Evolutionary conservation across 192 early-diverging fungal species (phyloP).

Genomic region (Podila clonocystis): DNA sequence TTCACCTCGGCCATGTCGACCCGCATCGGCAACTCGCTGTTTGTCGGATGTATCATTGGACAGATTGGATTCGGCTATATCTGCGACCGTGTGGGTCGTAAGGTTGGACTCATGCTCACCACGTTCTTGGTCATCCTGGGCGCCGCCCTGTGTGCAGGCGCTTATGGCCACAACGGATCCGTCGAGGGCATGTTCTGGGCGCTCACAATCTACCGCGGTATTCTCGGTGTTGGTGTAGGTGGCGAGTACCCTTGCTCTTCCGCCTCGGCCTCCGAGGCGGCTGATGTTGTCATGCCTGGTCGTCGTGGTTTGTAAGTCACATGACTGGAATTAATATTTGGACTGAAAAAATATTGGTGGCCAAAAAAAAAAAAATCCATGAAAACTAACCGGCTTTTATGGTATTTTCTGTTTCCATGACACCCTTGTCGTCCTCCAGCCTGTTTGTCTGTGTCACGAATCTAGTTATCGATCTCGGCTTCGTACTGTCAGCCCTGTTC

Average conservation of each 20-base stretch:
- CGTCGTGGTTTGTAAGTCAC: conserved; percentile 5
- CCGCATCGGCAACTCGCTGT: conserved; percentile 51
- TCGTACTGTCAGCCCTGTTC: conserved; percentile 38
- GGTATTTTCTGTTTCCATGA: no score
- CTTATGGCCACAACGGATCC: conserved; percentile 20
- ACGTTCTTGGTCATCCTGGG: conserved; percentile 52
- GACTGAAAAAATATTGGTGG: no score
- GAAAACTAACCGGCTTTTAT: no score
- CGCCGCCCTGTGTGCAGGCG: conserved; percentile 42
- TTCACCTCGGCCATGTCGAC: conserved; percentile 32
- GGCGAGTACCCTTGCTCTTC: conserved; percentile 57
- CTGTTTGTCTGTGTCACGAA: conserved; percentile 7
- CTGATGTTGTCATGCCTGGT: conserved; percentile 47
- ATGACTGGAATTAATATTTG: no score
- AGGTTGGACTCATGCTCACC: conserved; percentile 50
- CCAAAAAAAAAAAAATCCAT: no score
- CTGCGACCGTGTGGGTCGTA: conserved; percentile 56
- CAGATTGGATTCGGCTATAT: conserved; percentile 55
- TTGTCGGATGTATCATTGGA: conserved; percentile 55
- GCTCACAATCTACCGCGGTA: conserved; percentile 33
- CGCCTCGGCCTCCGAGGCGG: conserved; percentile 54
- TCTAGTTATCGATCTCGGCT: conserved; percentile 47
- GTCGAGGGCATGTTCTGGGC: conserved; percentile 50
- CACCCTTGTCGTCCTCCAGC: no score
- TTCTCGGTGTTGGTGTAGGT: conserved; percentile 43